Base-by-base conservation (phyloP, 805 yeast species). In the Candida alai region DNA sequence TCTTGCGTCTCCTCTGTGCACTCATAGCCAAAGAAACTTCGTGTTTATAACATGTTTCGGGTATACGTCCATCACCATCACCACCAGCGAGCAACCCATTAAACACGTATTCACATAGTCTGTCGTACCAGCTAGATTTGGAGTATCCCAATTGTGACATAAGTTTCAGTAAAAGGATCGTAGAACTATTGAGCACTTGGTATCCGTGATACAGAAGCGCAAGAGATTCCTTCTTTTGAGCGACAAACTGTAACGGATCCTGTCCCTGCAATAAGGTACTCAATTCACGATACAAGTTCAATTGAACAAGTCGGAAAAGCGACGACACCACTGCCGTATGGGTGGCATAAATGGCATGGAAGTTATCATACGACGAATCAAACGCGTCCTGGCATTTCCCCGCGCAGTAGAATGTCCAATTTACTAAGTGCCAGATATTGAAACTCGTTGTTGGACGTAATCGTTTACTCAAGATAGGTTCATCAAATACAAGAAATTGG, bases 341-440 rank as follows among this genome's bases (percentile, higher is more conserved):
- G 6, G 58, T 36, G 8, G 19, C 18, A 36, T 52, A 62, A n/a
- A 59, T 44, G 4, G 30, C 19, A 39, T 57, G 60, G 27, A 48
- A 52, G 20, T 42, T 37, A 1, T 56, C 43, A 22, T 28, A 37
- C 5, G 37, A 9, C 2, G 58, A 46, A 37, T 52, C 45, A 28
- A 45, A 42, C 33, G 47, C 44, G 24, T 48, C 40, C 5, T 53
- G 37, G 10, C 57, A 47, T 35, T 42, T 35, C 18, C 56, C 56
- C 6, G 65, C 64, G 43, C 70, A 65, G 40, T 47, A 47, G 30
- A 61, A 58, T 8, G 60, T 40, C 70, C 70, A 65, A 24, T 52
- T 49, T 9, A 61, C 32, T 21, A 64, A 36, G 10, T 43, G 36
- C 68, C 68, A 61, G 5, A 65, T 9, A 24, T 37, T 48, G 43